Percentiles rank a stretch among this genome's conserved stretches.
These are phyloP conservation scores for Camellia oleifera DNA, from an alignment of 179 eudicot genomes.

Conservation along the genomic window DNA sequence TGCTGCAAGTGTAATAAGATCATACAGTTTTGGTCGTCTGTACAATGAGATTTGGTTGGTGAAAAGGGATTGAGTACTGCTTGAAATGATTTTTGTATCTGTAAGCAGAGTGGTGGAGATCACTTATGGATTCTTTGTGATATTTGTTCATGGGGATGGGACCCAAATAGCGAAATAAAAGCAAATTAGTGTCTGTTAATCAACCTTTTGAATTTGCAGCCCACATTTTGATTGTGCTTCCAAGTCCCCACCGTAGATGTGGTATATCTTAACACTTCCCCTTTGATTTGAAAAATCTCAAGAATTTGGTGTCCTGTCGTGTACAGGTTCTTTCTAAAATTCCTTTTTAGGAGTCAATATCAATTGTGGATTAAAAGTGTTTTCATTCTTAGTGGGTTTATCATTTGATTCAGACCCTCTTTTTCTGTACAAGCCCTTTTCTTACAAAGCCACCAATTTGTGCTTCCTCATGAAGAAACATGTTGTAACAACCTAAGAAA, in stretches of 20 bases:
- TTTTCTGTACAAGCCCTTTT: not conserved
- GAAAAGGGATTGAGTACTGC: not conserved
- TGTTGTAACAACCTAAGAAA: not conserved
- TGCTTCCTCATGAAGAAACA: not conserved
- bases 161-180: not conserved
- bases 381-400: not conserved
- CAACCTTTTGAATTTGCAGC: not conserved
- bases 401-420: no score
- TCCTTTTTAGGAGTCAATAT: not conserved
- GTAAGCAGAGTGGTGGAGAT: not conserved
- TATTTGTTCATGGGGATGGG: not conserved
- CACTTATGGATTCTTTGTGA: not conserved
- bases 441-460: not conserved
- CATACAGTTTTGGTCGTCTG: not conserved
- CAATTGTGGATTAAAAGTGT: not conserved
- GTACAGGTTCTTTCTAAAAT: not conserved
- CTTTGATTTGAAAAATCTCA: not conserved
- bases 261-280: not conserved
- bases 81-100: not conserved
- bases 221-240: not conserved
- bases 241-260: not conserved
- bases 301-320: not conserved
- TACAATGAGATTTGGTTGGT: not conserved
- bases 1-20: not conserved
- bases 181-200: not conserved